Evolutionary conservation across 164 flowering plant genomes (phyloP), one percentile per base, ranked within the genome.

Genomic region (Santalum album): DNA sequence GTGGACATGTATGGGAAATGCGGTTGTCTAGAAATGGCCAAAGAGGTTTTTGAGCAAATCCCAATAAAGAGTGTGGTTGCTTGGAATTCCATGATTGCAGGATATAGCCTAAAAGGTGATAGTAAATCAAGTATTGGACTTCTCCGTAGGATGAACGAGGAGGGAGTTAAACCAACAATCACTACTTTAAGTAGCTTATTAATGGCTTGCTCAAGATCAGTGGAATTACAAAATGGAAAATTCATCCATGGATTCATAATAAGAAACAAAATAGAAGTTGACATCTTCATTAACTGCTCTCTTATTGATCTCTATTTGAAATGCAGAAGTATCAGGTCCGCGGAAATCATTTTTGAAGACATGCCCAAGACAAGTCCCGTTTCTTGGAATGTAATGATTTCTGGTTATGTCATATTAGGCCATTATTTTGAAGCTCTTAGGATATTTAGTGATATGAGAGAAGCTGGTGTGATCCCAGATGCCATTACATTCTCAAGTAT

Each of bases 1-100:
- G 89, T 80, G 34, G 83, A 80, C 51, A 73, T 87, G 91, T 87
- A 87, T 69, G 87, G 89, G 16, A 79, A 78, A 76, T 83, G 86
- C 60, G 83, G 85, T 19, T 65, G 69, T 56, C 36, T 78, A 54
- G 79, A 77, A 15, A 70, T 56, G 70, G 95, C 95, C 25, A 69
- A 47, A 52, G 78, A 66, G 38, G 71, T 82, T 35, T 84, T 87
- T 7, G 80, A 82, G 53, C 60, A 59, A 61, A 76, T 80, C 10
- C 70, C 63, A 11, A 52, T 50, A 23, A 78, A 73, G 65, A 66
- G 58, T 62, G 70, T 72, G 20, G 83, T 80, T 34, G 58, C 77
- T 36, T 80, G 85, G 85, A 82, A 82, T 62, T 63, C 90, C 22
- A 72, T 82, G 82, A 82, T 84, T 48, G 55, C 73, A 3, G 81